A percentile compares a stretch with the other conserved stretches of the same genome.
These are phyloP conservation scores for Pisolithus sp. DNA, from an alignment of 768 basidiomycete genomes.

Conservation along the genomic window DNA sequence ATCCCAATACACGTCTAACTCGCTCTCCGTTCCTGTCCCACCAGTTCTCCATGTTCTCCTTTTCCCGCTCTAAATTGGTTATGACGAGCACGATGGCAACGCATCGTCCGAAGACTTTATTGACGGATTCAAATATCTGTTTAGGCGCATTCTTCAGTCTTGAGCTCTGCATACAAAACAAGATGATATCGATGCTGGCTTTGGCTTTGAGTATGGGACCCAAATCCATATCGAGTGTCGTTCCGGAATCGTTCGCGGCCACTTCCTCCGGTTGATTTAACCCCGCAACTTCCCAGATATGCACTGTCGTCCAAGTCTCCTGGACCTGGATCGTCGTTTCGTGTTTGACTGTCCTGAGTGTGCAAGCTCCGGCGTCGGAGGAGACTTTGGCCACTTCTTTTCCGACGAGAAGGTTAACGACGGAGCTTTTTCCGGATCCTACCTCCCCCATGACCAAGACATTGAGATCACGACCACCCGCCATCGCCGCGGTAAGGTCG, in stretches of 20 bases:
- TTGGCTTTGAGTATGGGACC: neutral
- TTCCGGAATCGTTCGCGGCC: neutral
- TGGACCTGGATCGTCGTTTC: too few species aligned
- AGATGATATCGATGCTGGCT: neutral
- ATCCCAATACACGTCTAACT: neutral
- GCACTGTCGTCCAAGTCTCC: too few species aligned
- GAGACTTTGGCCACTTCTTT: slow-evolving; percentile 15
- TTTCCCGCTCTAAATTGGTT: slow-evolving; percentile 13
- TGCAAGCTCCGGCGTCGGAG: slow-evolving; percentile 19
- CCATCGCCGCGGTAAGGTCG: neutral
- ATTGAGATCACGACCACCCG: neutral
- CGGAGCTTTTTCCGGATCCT: slow-evolving; percentile 24
- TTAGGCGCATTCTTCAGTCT: neutral
- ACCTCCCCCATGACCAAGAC: slow-evolving; percentile 1
- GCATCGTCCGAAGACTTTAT: slow-evolving; percentile 3
- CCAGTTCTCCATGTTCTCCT: slow-evolving; percentile 26
- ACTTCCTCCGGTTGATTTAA: neutral
- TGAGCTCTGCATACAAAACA: neutral
- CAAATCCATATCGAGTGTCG: neutral
- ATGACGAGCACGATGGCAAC: slow-evolving; percentile 10
- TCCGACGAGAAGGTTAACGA: slow-evolving; percentile 28
- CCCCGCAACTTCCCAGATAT: neutral
- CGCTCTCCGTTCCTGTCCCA: slow-evolving; percentile 16
- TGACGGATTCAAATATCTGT: neutral
- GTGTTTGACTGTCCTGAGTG: slow-evolving; percentile 3